These are phyloP conservation scores for Pseudocercospora vitis DNA, from an alignment of 2,329 filamentous ascomycete genomes.

Conservation along the genomic window DNA sequence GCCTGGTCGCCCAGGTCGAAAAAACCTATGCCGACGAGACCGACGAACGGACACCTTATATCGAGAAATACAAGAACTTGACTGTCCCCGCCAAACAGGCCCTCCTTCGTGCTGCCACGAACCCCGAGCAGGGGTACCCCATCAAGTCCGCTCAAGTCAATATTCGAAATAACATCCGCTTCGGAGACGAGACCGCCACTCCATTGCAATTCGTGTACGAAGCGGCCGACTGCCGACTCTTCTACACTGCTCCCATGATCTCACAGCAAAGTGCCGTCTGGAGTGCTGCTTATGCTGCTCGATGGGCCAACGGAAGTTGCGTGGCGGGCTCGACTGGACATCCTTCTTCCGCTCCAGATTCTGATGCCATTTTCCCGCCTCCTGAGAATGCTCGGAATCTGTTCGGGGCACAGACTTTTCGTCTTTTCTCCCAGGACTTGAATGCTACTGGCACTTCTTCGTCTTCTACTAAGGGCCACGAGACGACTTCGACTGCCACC, in stretches of 20 bases:
- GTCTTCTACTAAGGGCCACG: background rate
- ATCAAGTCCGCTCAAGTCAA: slow-evolving; percentile 37
- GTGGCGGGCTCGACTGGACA: slow-evolving; percentile 26
- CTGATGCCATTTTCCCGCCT: background rate
- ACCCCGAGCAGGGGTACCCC: slow-evolving; percentile 12
- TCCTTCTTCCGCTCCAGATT: slow-evolving; percentile 13
- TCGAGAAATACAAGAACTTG: slow-evolving; percentile 3
- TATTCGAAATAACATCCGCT: slow-evolving; percentile 39
- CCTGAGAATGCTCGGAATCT: slow-evolving; percentile 8
- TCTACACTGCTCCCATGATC: slow-evolving; percentile 41
- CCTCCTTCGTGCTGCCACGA: slow-evolving; percentile 6
- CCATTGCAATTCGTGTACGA: slow-evolving; percentile 46
- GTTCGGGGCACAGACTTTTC: background rate
- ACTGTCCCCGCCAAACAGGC: slow-evolving; percentile 8
- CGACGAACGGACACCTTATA: slow-evolving; percentile 8
- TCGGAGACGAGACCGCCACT: slow-evolving; percentile 32
- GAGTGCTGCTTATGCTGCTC: slow-evolving; percentile 40
- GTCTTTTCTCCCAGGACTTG: background rate
- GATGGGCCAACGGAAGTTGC: slow-evolving; percentile 33
- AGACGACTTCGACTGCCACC: background rate
- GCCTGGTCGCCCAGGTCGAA: slow-evolving; percentile 1
- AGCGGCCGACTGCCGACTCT: slow-evolving; percentile 44
- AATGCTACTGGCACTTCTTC: background rate
- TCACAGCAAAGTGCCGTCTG: slow-evolving; percentile 40
- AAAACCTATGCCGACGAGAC: background rate